Base-by-base conservation (phyloP, 441 rosid genomes). In the Erysimum pusillum region DNA sequence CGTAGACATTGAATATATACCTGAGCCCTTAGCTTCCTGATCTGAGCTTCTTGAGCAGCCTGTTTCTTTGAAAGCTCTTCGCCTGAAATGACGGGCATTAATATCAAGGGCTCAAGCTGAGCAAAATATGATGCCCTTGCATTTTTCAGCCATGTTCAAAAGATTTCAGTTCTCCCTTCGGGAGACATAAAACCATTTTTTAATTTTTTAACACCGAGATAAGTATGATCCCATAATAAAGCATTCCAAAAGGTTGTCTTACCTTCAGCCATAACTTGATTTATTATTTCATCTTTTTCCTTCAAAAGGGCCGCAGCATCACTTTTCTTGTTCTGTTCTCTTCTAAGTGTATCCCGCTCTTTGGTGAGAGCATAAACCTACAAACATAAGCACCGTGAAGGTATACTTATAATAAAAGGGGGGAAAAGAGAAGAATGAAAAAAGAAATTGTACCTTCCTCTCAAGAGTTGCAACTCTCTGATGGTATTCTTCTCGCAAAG, bases 201-300 rank as follows among this genome's bases (percentile, higher is more conserved):
- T 4, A 48, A 7, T 18, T 18, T 7, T 45, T 22, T 9, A 65
- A 57, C 28, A 60, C 12, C 69, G 42, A 62, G 31, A 35, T 49
- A 14, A 58, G 32, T 18, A 58, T 46, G 35, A 57, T 36, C 62
- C 62, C 10, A 34, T 39, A 36, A 41, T 63, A 60, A 60, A 17
- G 63, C 69, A 61, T 68, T 78, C 78, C 52, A 41, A 80, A 39
- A 67, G 63, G 76, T 85, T 36, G 20, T 42, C 69, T 65, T 82
- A 96, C 98, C 99, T 92, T 94, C 99, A 77, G 99, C 98, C 98
- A 94, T 96, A 77, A 96, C 97, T 88, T 94, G 98, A 80, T 57
- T 92, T 80, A 96, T 94, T 53, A 96, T 94, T 84, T 96, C 99
- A 89, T 96, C 99, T 83, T 96, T 96, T 86, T 96, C 99, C 88